Evolutionary conservation across 768 basidiomycete species (phyloP), one percentile per base, ranked within the genome.

Genomic region (Boletus pseudo-olivaceus): DNA sequence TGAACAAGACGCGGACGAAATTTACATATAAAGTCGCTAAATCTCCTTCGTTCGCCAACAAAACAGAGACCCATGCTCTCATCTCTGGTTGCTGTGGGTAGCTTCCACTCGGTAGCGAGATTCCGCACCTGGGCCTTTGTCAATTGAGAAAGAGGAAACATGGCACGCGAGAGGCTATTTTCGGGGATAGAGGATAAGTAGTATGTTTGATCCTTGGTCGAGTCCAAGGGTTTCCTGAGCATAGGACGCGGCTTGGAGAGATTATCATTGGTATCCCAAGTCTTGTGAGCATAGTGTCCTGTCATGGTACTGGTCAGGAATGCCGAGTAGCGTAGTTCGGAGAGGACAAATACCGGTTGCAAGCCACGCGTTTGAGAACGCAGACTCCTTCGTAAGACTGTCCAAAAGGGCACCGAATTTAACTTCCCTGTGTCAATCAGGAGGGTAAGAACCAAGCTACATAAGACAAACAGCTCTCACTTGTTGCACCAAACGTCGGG

Each of bases 1-100:
- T 7, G 19, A 33, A n/a, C 7, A 35, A 14, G n/a, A 34, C 10
- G 45, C 4, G 37, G 35, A 50, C 34, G 27, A 48, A 23, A 71
- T 80, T 57, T 55, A 88, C 91, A 80, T 46, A 95, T 68, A 65
- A 95, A 98, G 9, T 80, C 72, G 27, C 78, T 75, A 60, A 96
- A 95, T 45, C 74, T 79, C 10, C 77, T 76, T 63, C 87, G 83
- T 65, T 94, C 82, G 5, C 94, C 95, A 1, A 98, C 85, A 59
- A 98, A 98, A 64, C 95, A 98, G 17, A 98, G 80, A 0, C 95
- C 95, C 83, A 96, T 93, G 69, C 90, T 93, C 65, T 98, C 95
- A 17, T 77, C 78, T 55, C 91, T 78, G 3, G 80, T 76, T 0
- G 91, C 90, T 3, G 87, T 93, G 4, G 86, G 84, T 19, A 98